Percentiles rank a stretch among this genome's conserved stretches.
These are phyloP conservation scores for Vanderwaltozyma tropicalis DNA, from an alignment of 805 yeast species.

Conservation along the genomic window DNA sequence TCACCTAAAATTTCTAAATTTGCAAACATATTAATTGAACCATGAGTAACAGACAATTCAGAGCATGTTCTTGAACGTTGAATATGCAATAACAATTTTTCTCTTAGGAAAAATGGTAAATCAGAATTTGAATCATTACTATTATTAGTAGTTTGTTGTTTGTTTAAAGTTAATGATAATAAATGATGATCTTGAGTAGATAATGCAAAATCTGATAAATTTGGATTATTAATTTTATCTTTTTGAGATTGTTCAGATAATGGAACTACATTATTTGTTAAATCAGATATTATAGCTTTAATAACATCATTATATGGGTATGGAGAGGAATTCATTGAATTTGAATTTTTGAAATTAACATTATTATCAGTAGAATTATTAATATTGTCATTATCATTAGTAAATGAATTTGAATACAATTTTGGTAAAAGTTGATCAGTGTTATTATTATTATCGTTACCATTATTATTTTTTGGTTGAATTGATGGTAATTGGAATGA, in stretches of 20 bases:
- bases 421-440: background rate
- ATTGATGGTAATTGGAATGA: slow-evolving; percentile 4
- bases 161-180: slow-evolving; percentile 15
- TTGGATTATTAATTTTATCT: slow-evolving; percentile 4
- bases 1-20: slow-evolving; percentile 51
- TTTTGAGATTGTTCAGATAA: slow-evolving; percentile 16
- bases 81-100: slow-evolving; percentile 36
- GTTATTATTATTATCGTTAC: background rate
- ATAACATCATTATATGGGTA: slow-evolving; percentile 16
- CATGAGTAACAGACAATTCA: slow-evolving; percentile 29
- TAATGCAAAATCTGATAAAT: slow-evolving; percentile 22
- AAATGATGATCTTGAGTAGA: slow-evolving; percentile 13
- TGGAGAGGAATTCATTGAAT: no score
- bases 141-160: slow-evolving; percentile 1
- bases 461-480: background rate
- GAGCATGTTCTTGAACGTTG: slow-evolving; percentile 57
- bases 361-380: background rate
- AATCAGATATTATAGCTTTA: slow-evolving; percentile 17
- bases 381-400: background rate
- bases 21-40: slow-evolving; percentile 25
- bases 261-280: slow-evolving; percentile 16
- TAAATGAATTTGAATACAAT: background rate
- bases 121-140: background rate
- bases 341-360: background rate
- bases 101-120: slow-evolving; percentile 21